Evolutionary conservation across 768 basidiomycete genomes (phyloP).

Genomic region (Lactifluus hygrophoroides): DNA sequence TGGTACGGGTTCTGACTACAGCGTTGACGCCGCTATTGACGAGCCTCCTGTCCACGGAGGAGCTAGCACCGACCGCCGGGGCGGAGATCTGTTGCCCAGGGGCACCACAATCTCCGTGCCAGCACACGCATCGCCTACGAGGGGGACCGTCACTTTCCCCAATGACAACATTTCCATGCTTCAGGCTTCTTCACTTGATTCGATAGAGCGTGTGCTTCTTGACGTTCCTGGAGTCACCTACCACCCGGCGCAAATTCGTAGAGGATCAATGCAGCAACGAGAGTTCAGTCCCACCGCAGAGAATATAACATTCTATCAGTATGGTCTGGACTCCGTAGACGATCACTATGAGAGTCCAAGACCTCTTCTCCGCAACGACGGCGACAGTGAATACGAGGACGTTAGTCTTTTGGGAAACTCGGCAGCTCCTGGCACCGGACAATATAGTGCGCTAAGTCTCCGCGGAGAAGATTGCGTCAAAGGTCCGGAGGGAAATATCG

Average conservation of each 20-base stretch:
- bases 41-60: not conserved
- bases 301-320: not conserved
- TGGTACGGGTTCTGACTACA: not conserved
- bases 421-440: not conserved
- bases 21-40: not conserved
- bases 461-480: not conserved
- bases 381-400: not conserved
- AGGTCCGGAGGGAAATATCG: not conserved
- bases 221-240: not conserved
- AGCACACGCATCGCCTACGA: not conserved
- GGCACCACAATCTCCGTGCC: not conserved
- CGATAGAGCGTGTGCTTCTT: constrained; percentile 2
- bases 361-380: not conserved
- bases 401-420: not conserved
- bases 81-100: not conserved
- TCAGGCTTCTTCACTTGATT: constrained; percentile 9
- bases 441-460: not conserved
- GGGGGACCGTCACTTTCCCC: not conserved
- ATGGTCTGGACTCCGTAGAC: constrained; percentile 1
- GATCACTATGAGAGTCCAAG: not conserved
- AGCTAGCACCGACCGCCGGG: not conserved
- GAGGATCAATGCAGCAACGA: not conserved
- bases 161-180: not conserved
- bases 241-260: constrained; percentile 1
- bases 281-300: not conserved